Conservation (phyloP, 164 flowering plant genomes). For the Sedum album region DNA sequence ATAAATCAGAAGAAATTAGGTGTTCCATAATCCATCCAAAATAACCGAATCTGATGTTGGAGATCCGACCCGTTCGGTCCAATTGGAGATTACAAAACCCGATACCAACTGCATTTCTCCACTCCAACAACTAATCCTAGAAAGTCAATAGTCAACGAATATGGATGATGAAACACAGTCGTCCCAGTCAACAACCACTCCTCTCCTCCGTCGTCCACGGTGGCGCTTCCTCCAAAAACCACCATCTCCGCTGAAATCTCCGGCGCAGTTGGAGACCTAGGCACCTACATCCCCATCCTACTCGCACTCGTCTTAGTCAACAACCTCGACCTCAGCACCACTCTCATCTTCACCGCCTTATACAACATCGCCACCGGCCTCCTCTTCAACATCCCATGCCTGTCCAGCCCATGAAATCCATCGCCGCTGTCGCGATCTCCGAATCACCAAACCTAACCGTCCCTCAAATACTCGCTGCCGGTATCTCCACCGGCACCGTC, state of each 20-base stretch:
- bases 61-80: too few relatives aligned
- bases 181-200: too few relatives aligned
- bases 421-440: constrained; percentile 81
- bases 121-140: too few relatives aligned
- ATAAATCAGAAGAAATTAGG: too few relatives aligned
- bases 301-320: constrained; percentile 59
- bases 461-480: constrained; percentile 39
- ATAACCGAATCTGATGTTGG: too few relatives aligned
- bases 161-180: too few relatives aligned
- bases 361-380: constrained; percentile 77
- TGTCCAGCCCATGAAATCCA: constrained; percentile 93
- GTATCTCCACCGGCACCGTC: constrained; percentile 54
- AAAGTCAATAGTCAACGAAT: too few relatives aligned
- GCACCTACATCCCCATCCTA: constrained; percentile 85
- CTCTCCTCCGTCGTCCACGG: too few relatives aligned
- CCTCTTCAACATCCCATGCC: constrained; percentile 83
- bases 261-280: constrained; percentile 81
- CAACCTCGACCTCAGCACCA: constrained; percentile 59
- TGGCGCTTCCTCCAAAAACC: constrained; percentile 14
- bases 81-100: too few relatives aligned
- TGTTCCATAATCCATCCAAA: too few relatives aligned
- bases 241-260: constrained; percentile 49
- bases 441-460: constrained; percentile 52
- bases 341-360: constrained; percentile 70
- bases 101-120: too few relatives aligned